Base-by-base conservation (phyloP, 495 filamentous ascomycete species). In the Penicillium roqueforti region DNA sequence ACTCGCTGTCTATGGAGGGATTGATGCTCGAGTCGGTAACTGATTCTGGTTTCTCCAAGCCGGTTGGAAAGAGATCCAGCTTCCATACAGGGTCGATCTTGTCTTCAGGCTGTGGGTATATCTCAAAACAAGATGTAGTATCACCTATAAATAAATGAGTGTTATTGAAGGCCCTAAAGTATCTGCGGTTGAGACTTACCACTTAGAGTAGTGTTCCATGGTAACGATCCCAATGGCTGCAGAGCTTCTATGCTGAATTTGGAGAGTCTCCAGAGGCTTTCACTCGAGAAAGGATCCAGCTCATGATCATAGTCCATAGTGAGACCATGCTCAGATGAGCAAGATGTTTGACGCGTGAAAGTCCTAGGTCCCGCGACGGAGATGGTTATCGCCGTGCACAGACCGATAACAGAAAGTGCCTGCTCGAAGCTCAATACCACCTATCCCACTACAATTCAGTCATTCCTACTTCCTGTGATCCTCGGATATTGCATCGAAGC, bases 231-330 rank as follows among this genome's bases (percentile, higher is more conserved):
- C 42, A 76, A 49, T 25, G 71, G 73, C 53, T 69, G 68, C 20
- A 74, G 48, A 37, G 64, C 70, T 47, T 72, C 68, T 55, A 71
- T 48, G 23, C 66, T 75, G 44, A 83, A 73, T 29, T 61, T 65
- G 5, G 80, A 83, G 10, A 73, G 65, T 42, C 70, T 73, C 79
- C 80, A 86, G 37, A 89, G 78, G 57, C 86, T 81, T 20, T 86
- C 86, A 48, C 90, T 83, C 11, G 81, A 81, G 63, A 93, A 93
- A 1, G 88, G 81, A 60, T 87, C 72, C 11, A 77, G 75, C 25
- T 59, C 55, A 42, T 83, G 74, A 29, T 75, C 68, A 29, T 73
- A 65, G 26, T 78, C 73, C 78, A 83, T 77, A 47, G 54, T 61
- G 59, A 59, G 47, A 54, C 46, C 64, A 59, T 62, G 42, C 39